Conservation (phyloP, 257 asterid species). For the Coffea canephora region DNA sequence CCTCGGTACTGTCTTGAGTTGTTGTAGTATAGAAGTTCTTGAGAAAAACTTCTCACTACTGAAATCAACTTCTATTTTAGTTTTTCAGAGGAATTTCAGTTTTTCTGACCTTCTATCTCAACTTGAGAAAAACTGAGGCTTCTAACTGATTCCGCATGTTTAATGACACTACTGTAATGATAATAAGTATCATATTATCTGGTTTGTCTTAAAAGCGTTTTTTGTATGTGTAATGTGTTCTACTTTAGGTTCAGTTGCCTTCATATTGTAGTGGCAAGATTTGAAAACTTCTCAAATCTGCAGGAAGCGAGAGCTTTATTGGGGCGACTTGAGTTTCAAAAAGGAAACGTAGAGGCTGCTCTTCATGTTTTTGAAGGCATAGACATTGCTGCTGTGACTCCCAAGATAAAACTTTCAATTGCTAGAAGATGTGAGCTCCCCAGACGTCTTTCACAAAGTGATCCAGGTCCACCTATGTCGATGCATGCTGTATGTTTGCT, state of each 20-base stretch:
- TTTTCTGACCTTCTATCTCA: too few relatives aligned
- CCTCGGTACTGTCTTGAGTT: background rate
- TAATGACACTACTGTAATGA: too few relatives aligned
- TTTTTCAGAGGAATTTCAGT: too few relatives aligned
- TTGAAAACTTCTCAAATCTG: constrained; percentile 8
- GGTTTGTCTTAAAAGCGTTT: background rate
- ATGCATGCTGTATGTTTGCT: constrained; percentile 92
- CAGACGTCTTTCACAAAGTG: constrained; percentile 74
- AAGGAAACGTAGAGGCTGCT: constrained; percentile 86
- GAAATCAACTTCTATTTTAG: too few relatives aligned
- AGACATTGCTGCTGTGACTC: constrained; percentile 70
- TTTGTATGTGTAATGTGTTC: background rate
- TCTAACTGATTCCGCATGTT: background rate
- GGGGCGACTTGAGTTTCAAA: constrained; percentile 94
- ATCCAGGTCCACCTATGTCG: constrained; percentile 64
- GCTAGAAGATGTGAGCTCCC: constrained; percentile 55
- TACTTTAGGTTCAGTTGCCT: constrained; percentile 5
- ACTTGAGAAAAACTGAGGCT: background rate
- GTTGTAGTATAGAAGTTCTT: background rate
- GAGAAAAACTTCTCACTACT: too few relatives aligned
- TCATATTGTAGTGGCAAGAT: constrained; percentile 11
- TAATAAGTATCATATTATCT: background rate
- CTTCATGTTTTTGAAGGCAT: constrained; percentile 91
- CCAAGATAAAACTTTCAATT: constrained; percentile 59
- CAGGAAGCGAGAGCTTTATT: constrained; percentile 95